Base-by-base conservation (phyloP, 2,329 filamentous ascomycete species). In the Apiospora rasikravindrae region DNA sequence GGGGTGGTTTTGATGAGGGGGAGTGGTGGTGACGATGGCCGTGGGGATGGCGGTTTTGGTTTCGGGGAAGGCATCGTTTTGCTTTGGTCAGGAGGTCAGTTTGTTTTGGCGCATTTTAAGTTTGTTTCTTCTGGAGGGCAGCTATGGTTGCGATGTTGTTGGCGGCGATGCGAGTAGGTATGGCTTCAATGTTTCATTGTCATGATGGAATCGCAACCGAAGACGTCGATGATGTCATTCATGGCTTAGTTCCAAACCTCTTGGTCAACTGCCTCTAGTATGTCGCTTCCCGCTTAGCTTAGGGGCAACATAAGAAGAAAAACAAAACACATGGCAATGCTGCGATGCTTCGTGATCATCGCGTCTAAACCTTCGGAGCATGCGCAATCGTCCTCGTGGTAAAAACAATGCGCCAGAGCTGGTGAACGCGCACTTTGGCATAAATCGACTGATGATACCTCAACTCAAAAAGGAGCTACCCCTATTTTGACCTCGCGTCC, bases 1-100 rank as follows among this genome's bases (percentile, higher is more conserved):
- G n/a, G 71, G 69, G 69, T 72, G 44, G 45, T 71, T 24, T 71
- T 40, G 40, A 72, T 72, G 37, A 72, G 71, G 40, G 66, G 42
- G n/a, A 10, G 66, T 19, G 64, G 40, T 22, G 64, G 26, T 4
- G 66, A 19, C 1, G n/a, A 40, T 19, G 66, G 66, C n/a, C n/a
- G n/a, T 26, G 66, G 40, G 4, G 57, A 40, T 19, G 33, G 8
- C 8, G 57, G 11, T 33, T n/a, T 40, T 1, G 57, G 6, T 33
- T 40, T 40, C 2, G 57, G 57, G 10, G 57, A 64, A 4, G 57
- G 33, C 57, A 64, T 64, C 19, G 33, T 6, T 64, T 37, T 22
- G 19, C 33, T 64, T 40, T 4, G 8, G 22, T 61, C 29, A 61
- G n/a, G 53, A 24, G 33, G 57, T 64, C 29, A 64, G 57, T 64